Base-by-base conservation (phyloP, 148 eudicot species). In the Chenopodium suecicum region DNA sequence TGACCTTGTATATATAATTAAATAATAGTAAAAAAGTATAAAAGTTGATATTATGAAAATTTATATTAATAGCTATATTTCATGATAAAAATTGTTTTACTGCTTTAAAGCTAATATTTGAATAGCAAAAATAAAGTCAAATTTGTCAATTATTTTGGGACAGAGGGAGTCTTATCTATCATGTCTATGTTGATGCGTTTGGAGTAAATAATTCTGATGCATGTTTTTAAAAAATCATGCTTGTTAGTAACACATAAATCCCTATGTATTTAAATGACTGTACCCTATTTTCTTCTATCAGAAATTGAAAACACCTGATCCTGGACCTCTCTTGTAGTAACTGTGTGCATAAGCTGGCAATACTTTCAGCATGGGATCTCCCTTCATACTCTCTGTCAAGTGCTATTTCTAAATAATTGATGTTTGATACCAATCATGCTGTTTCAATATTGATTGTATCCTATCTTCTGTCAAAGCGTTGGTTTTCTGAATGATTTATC, bases 401-500 rank as follows among this genome's bases (percentile, higher is more conserved):
- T 54, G 58, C 29, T 68, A 31, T 67, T 29, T 60, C 60, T 58
- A 20, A 32, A 41, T 25, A 81, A 41, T 41, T 75, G 50, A 31
- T 76, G 44, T 27, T 9, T 76, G 44, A 52, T 54, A 14, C 17
- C 34, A 23, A 23, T 23, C 47, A 56, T 44, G 79, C 27, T 2
- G 56, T 67, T 75, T 46, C 12, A 27, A 50, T 68, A 37, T n/a
- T n/a, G 23, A 76, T 44, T 16, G 25, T 58, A 70, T 76, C 16
- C 66, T 34, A n/a, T 80, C 74, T 50, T 66, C 37, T 73, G 50
- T 27, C 25, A 78, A 50, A 64, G 41, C 32, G 79, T 47, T 79
- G 82, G 73, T 77, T 23, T 52, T 76, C 44, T 56, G 64, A 31
- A 13, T 76, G 82, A 22, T 79, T 63, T 54, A 73, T 80, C 79